Evolutionary conservation across 164 flowering plant species (phyloP).

Genomic region (Vitis cinerea): DNA sequence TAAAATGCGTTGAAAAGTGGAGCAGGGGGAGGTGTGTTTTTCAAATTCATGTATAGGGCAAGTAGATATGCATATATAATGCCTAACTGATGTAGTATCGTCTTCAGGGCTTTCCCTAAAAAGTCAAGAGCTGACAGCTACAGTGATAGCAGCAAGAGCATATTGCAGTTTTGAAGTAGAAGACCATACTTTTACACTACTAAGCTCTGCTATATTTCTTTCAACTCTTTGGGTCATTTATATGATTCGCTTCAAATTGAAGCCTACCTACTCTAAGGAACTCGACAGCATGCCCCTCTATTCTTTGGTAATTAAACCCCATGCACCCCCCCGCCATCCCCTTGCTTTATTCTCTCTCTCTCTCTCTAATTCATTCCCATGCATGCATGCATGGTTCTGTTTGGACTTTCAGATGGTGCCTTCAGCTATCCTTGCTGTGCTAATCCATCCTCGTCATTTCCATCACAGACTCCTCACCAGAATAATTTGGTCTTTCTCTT

Average conservation of each 20-base stretch:
- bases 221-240: conserved; percentile 66
- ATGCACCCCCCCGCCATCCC: too few species aligned
- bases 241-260: conserved; percentile 54
- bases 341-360: too few species aligned
- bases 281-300: conserved; percentile 45
- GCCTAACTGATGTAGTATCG: too few species aligned
- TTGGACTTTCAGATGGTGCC: conserved; percentile 11
- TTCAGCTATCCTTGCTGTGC: conserved; percentile 1
- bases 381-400: too few species aligned
- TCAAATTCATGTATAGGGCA: too few species aligned
- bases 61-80: too few species aligned
- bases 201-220: conserved; percentile 44
- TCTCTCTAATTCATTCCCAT: too few species aligned
- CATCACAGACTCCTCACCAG: not conserved
- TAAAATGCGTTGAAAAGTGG: too few species aligned
- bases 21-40: too few species aligned
- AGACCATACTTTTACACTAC: conserved; percentile 50
- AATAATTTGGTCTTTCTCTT: conserved; percentile 9
- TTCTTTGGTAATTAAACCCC: conserved; percentile 32
- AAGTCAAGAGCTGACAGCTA: conserved; percentile 51
- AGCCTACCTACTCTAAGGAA: conserved; percentile 45
- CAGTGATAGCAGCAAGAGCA: conserved; percentile 51
- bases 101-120: conserved; percentile 50
- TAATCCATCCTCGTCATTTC: conserved; percentile 6
- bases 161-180: conserved; percentile 61